phyloP scores from a whole-genome alignment of 768 basidiomycete species.

The Cystofilobasidium bisporidii region DNA sequence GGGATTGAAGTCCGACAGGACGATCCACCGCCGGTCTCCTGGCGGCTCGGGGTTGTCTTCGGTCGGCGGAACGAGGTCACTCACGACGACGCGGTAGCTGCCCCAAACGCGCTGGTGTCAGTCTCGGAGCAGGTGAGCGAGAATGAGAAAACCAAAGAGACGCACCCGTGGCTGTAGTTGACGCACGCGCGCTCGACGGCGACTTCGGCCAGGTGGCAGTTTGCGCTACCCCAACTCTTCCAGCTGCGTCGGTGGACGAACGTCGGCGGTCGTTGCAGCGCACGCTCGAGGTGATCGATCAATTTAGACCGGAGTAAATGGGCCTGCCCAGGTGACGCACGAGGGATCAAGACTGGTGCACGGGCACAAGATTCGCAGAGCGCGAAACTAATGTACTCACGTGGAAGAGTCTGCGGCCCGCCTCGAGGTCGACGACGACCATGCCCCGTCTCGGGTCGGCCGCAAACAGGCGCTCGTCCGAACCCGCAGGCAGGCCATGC shows the following conservation, averaged over 20 bases:
- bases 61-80: neutral
- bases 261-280: neutral
- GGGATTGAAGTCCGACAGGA: neutral
- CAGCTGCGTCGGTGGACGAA: neutral
- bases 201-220: neutral
- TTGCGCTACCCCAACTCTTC: neutral
- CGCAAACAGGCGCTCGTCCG: neutral
- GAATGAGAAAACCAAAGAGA: too few species aligned
- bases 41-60: neutral
- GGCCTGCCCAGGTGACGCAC: neutral
- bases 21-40: neutral
- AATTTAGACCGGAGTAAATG: neutral
- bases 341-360: too few species aligned
- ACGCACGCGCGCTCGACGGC: neutral
- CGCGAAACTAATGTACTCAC: too few species aligned
- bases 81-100: neutral
- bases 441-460: neutral
- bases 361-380: too few species aligned
- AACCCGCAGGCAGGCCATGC: neutral
- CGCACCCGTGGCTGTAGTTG: conserved; percentile 1
- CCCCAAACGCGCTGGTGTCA: too few species aligned
- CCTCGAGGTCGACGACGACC: neutral
- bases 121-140: too few species aligned
- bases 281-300: neutral
- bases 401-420: neutral